Base-by-base conservation (phyloP, 257 asterid genomes). In the Nicotiana noctiflora region DNA sequence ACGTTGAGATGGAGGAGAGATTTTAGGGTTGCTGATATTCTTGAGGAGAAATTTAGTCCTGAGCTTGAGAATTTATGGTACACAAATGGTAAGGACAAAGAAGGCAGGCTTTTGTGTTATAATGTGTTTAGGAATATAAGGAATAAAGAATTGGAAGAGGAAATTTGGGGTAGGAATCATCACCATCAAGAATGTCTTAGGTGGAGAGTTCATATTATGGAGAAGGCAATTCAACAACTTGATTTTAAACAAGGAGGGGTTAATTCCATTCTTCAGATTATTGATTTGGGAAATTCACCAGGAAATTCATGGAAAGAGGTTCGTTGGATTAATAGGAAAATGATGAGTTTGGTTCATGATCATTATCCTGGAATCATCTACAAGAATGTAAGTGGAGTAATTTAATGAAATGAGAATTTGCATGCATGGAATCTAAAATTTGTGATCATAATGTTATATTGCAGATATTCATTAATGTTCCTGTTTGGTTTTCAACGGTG, bases 381-480 rank as follows among this genome's bases (percentile, higher is more conserved):
- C 90, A 94, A 86, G 84, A 88, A 82, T 86, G 98, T 90, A 77
- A 85, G 94, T 4, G 0, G 34, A 31, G 34, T 8, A 40, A 40
- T 40, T 40, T 68, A 37, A 17, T 37, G 76, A 68, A 40, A 37
- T 44, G 34, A 40, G 13, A 44, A 4, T 44, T 12, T 70, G 77
- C 34, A 19, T 70, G 77, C 34, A 19, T 70, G 18, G 12, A 37
- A 68, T 2, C 49, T 40, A 40, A n/a, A n/a, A n/a, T 70, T 13
- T 23, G 44, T 19, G 77, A 29, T 19, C 4, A 68, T 68, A 37
- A 68, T 13, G n/a, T n/a, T n/a, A 40, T 8, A 10, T 75, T 87
- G 90, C 98, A 94, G 98, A 72, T 94, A n/a, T 77, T 93, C 82
- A 82, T 93, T 77, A 92, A 94, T 51, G 91, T 89, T 78, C 97